A percentile compares a stretch with the other conserved stretches of the same genome.
Conservation (phyloP, 768 basidiomycete species). For the Pulveroboletus frians region DNA sequence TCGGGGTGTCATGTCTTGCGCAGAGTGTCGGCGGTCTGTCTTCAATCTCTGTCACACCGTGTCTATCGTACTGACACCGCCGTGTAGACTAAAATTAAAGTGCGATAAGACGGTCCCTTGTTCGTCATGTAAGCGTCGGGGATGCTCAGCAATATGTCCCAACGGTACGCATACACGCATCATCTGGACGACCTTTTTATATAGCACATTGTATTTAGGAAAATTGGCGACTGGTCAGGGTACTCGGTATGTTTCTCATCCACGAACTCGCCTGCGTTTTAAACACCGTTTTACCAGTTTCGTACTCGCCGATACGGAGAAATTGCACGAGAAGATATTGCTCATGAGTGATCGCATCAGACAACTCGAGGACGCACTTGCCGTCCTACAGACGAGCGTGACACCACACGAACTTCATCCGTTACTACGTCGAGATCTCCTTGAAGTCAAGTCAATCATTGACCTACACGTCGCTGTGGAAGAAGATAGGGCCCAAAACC, state of each 20-base stretch:
- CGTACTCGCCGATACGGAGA: conserved; percentile 68
- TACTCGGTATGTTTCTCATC: conserved; percentile 47
- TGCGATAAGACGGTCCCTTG: conserved; percentile 67
- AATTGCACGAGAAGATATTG: conserved; percentile 61
- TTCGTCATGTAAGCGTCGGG: conserved; percentile 61
- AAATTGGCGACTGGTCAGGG: conserved; percentile 75
- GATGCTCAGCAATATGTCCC: conserved; percentile 74
- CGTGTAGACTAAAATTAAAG: conserved; percentile 56
- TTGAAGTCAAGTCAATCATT: conserved; percentile 64
- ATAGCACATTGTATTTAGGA: conserved; percentile 24
- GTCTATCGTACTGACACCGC: neutral
- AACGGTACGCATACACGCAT: conserved; percentile 38
- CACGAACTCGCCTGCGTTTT: neutral
- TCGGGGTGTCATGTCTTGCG: conserved; percentile 49
- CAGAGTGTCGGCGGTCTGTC: conserved; percentile 57
- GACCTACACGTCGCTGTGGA: conserved; percentile 58
- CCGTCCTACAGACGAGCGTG: conserved; percentile 44
- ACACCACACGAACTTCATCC: conserved; percentile 52
- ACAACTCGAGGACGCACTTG: conserved; percentile 64
- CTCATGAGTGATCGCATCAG: conserved; percentile 68
- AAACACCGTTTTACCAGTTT: conserved; percentile 37
- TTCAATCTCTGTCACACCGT: neutral
- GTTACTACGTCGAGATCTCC: conserved; percentile 52
- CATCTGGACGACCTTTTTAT: neutral
- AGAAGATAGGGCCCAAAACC: conserved; percentile 27